Conservation (phyloP, 2,329 filamentous ascomycete genomes). For the Aspergillus oerlinghausenensis region DNA sequence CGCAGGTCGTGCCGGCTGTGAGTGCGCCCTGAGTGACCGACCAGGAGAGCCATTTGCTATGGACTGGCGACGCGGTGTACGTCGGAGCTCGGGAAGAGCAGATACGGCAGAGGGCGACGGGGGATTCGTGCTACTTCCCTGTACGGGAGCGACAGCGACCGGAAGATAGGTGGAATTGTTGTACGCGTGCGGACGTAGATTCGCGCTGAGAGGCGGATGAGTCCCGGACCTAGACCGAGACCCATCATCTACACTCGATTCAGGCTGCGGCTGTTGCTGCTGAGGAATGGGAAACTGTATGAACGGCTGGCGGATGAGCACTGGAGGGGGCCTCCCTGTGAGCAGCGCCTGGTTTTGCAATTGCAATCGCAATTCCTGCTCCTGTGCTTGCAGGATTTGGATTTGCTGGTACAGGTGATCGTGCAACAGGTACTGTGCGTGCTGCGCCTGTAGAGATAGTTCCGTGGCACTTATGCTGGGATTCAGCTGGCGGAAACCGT, state of each 20-base stretch:
- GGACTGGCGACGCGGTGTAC: slow-evolving; percentile 43
- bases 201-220: slow-evolving; percentile 28
- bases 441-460: slow-evolving; percentile 40
- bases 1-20: slow-evolving; percentile 46
- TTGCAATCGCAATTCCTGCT: slow-evolving; percentile 46
- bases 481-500: slow-evolving; percentile 36
- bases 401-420: slow-evolving; percentile 48
- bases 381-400: slow-evolving; percentile 47
- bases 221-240: slow-evolving; percentile 36
- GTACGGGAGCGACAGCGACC: slow-evolving; percentile 31
- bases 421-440: slow-evolving; percentile 45
- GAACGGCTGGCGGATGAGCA: slow-evolving; percentile 40
- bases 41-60: slow-evolving; percentile 40
- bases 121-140: slow-evolving; percentile 42
- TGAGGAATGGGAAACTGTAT: slow-evolving; percentile 38
- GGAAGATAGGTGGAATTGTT: slow-evolving; percentile 35
- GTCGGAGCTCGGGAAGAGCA: slow-evolving; percentile 40
- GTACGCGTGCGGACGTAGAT: slow-evolving; percentile 32
- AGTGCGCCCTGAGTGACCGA: slow-evolving; percentile 44
- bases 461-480: slow-evolving; percentile 34
- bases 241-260: slow-evolving; percentile 31
- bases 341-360: slow-evolving; percentile 43
- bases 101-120: slow-evolving; percentile 41
- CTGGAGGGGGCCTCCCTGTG: slow-evolving; percentile 35
- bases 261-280: slow-evolving; percentile 21